phyloP scores from a whole-genome alignment of 116 monocot species.

The Cymodocea nodosa region DNA sequence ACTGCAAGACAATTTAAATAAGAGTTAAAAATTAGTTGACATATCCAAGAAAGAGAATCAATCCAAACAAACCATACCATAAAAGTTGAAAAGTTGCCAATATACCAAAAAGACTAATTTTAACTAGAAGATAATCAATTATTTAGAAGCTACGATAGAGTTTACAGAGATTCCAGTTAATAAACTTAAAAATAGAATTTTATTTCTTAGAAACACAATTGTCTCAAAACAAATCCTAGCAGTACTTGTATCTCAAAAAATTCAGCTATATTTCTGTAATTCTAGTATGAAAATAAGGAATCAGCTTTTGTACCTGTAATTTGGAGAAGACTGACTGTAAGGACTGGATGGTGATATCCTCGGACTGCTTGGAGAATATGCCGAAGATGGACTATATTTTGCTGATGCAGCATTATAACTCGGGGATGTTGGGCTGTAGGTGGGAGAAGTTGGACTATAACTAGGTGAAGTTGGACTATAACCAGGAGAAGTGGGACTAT shows the following conservation, averaged over 20 bases:
- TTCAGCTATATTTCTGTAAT: background rate
- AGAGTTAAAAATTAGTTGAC: background rate
- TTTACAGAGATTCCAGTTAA: too few relatives aligned
- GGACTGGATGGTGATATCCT: slow-evolving; percentile 67
- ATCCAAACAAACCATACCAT: background rate
- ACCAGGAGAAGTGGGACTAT: slow-evolving; percentile 84
- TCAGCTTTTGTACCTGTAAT: slow-evolving; percentile 57
- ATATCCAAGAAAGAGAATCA: background rate
- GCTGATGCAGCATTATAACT: slow-evolving; percentile 75
- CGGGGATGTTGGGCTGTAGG: slow-evolving; percentile 76
- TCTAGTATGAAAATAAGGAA: background rate
- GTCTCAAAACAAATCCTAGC: too few relatives aligned
- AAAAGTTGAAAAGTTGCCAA: background rate
- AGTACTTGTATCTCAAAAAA: background rate
- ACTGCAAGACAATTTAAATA: slow-evolving; percentile 25
- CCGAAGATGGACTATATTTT: slow-evolving; percentile 61
- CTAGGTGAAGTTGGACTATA: slow-evolving; percentile 86
- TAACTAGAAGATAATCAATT: too few relatives aligned
- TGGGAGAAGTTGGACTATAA: slow-evolving; percentile 81
- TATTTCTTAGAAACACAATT: too few relatives aligned
- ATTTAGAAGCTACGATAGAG: too few relatives aligned
- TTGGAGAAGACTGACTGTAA: slow-evolving; percentile 68
- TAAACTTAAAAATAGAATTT: too few relatives aligned
- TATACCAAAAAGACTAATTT: too few relatives aligned
- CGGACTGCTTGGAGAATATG: slow-evolving; percentile 81